phyloP scores from a whole-genome alignment of 768 basidiomycete species.

The Boletus subparvulus region DNA sequence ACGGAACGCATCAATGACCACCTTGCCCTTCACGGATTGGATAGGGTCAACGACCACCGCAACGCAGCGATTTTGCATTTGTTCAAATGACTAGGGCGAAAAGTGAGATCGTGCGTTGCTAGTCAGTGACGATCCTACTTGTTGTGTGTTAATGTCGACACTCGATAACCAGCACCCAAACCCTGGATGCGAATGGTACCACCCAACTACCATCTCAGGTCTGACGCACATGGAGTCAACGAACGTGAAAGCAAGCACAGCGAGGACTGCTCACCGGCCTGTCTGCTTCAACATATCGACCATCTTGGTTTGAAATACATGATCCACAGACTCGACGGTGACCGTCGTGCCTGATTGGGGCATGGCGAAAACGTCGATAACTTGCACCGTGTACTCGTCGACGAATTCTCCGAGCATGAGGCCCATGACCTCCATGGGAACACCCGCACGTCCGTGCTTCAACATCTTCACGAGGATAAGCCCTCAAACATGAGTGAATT shows the following conservation, averaged over 20 bases:
- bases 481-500: background rate
- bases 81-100: conserved; percentile 83
- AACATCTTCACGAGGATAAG: conserved; percentile 71
- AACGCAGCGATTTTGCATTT: conserved; percentile 87
- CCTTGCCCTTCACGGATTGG: conserved; percentile 98
- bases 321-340: conserved; percentile 96
- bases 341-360: conserved; percentile 97
- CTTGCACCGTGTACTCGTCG: conserved; percentile 94
- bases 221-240: conserved; percentile 37
- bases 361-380: conserved; percentile 98
- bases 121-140: conserved; percentile 46
- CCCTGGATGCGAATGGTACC: conserved; percentile 99
- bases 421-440: conserved; percentile 99
- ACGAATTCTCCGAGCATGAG: conserved; percentile 98
- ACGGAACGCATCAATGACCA: conserved; percentile 98
- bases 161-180: conserved; percentile 99
- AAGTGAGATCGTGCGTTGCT: conserved; percentile 13
- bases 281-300: conserved; percentile 99
- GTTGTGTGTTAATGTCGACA: conserved; percentile 98
- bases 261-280: conserved; percentile 64
- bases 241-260: background rate
- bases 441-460: conserved; percentile 97
- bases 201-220: conserved; percentile 97
- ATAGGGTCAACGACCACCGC: conserved; percentile 98
- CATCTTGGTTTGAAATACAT: conserved; percentile 98